A percentile compares a stretch with the other conserved stretches of the same genome.
Evolutionary conservation across 75 land plant genomes (phyloP).

Genomic region (Adiantum capillusveneris): DNA sequence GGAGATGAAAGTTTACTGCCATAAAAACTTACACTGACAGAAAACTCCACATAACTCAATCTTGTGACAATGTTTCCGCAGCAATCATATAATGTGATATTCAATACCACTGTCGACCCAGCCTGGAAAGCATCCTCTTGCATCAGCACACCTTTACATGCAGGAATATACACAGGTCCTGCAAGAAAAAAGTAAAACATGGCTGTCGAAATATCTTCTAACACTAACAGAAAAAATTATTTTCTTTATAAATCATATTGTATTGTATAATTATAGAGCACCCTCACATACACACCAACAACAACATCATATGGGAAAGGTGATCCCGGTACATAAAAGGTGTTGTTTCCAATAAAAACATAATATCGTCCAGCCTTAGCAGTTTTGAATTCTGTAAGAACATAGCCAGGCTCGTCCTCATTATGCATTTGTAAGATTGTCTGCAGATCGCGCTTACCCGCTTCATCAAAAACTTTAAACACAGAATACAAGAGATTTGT

Average conservation of each 20-base stretch:
- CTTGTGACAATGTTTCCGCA: background rate
- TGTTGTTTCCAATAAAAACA: background rate
- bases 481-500: background rate
- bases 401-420: background rate
- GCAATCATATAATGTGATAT: background rate
- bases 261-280: background rate
- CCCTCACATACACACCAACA: background rate
- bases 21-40: background rate
- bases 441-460: background rate
- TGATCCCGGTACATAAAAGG: slow-evolving; percentile 4
- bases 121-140: background rate
- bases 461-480: slow-evolving; percentile 1
- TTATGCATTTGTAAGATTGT: background rate
- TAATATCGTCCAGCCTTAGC: slow-evolving; percentile 4
- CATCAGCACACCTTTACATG: background rate
- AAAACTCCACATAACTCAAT: background rate
- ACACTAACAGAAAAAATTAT: background rate
- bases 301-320: slow-evolving; percentile 4
- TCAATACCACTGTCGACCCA: background rate
- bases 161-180: background rate
- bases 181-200: background rate
- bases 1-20: background rate
- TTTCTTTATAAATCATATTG: too few relatives aligned
- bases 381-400: background rate
- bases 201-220: background rate